phyloP scores from a whole-genome alignment of 345 rosid genomes.

The Dipteronia dyeriana region DNA sequence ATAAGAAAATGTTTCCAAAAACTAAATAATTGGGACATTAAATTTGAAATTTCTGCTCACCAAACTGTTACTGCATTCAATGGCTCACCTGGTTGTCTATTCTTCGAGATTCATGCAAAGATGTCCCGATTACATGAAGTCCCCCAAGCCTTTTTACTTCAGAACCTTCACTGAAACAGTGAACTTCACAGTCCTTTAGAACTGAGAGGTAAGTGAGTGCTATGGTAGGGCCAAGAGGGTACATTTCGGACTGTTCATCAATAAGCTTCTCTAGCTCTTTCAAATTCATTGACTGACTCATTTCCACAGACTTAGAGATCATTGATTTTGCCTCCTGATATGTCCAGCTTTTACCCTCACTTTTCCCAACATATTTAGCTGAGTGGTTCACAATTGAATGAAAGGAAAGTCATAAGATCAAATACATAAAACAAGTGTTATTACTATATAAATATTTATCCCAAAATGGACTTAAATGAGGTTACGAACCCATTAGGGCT shows the following conservation, averaged over 20 bases:
- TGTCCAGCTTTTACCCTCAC: constrained; percentile 84
- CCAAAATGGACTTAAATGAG: constrained; percentile 18
- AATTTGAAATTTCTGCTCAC: constrained; percentile 14
- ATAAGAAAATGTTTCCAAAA: constrained; percentile 1
- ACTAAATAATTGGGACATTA: constrained; percentile 5
- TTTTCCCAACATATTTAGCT: constrained; percentile 93
- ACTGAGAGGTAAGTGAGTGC: constrained; percentile 85
- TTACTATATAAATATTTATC: neutral
- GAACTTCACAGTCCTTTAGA: constrained; percentile 84
- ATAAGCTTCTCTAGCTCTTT: constrained; percentile 65
- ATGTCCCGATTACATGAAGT: constrained; percentile 94
- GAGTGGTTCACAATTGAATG: constrained; percentile 30
- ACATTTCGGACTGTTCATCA: constrained; percentile 81
- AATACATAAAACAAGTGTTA: constrained; percentile 17
- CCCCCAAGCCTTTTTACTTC: constrained; percentile 97
- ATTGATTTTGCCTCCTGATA: constrained; percentile 68
- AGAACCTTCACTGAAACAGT: constrained; percentile 78
- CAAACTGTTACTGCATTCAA: constrained; percentile 6
- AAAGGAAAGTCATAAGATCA: constrained; percentile 18
- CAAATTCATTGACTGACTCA: constrained; percentile 69
- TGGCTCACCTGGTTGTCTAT: constrained; percentile 87
- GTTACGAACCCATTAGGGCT: constrained; percentile 72
- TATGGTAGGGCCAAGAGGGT: constrained; percentile 89
- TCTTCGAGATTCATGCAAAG: constrained; percentile 94
- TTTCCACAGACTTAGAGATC: constrained; percentile 73